phyloP scores from a whole-genome alignment of 305 asterid species.

The Fraxinus latifolia region DNA sequence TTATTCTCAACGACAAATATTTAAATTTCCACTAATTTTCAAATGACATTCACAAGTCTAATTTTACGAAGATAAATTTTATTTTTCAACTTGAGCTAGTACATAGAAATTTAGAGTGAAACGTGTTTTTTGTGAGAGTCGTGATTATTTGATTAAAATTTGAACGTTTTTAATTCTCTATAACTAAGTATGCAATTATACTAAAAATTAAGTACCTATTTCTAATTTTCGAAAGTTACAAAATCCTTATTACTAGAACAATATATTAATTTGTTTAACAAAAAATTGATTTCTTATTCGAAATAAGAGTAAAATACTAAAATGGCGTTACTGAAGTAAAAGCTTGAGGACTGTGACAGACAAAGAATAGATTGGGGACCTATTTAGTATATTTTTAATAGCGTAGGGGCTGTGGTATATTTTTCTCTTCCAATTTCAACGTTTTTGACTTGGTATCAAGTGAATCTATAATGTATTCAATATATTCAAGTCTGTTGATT shows the following conservation, averaged over 20 bases:
- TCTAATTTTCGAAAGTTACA: background rate
- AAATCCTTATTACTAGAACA: background rate
- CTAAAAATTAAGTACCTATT: background rate
- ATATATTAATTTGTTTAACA: background rate
- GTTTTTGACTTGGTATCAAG: background rate
- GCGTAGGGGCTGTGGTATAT: background rate
- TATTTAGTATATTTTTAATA: background rate
- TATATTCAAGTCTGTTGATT: background rate
- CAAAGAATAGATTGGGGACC: background rate
- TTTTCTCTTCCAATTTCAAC: background rate
- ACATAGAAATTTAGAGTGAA: background rate
- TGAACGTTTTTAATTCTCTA: no score
- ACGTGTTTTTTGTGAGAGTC: background rate
- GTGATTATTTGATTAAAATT: background rate
- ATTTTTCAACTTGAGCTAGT: background rate
- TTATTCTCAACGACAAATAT: background rate
- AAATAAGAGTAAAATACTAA: no score
- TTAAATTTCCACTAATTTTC: background rate
- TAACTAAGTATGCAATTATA: no score
- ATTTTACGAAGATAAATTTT: background rate
- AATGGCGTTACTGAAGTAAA: background rate
- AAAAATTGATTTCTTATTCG: background rate
- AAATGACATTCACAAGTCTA: background rate
- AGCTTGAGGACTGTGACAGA: background rate
- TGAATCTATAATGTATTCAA: background rate